A percentile compares a stretch with the other conserved stretches of the same genome.
These are phyloP conservation scores for Arabidopsis arenosa DNA, from an alignment of 345 rosid species.

Conservation along the genomic window DNA sequence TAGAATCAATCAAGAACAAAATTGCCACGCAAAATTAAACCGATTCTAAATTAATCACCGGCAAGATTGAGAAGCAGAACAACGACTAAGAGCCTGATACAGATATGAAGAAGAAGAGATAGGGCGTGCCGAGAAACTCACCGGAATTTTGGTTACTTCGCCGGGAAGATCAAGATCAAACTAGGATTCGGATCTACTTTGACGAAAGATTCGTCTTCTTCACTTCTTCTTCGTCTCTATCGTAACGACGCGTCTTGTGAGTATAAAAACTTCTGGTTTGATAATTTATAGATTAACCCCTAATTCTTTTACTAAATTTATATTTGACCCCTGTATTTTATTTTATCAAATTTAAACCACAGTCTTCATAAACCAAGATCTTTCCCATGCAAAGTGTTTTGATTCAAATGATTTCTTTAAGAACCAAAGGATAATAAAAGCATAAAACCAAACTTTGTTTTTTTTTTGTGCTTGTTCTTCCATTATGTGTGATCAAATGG, in stretches of 20 bases:
- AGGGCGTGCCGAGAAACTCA: conserved; percentile 12
- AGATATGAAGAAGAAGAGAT: neutral
- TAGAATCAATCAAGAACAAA: conserved; percentile 20
- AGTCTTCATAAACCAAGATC: neutral
- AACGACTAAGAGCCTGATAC: neutral
- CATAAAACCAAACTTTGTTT: too few relatives aligned
- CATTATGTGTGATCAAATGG: neutral
- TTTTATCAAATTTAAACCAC: neutral
- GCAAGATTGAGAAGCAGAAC: neutral
- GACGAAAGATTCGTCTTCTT: conserved; percentile 20
- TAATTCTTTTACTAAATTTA: neutral
- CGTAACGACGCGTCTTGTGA: conserved; percentile 38
- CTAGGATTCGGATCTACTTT: conserved; percentile 26
- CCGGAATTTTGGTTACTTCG: conserved; percentile 10
- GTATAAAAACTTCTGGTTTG: neutral
- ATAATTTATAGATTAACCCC: neutral
- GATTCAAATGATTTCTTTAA: too few relatives aligned
- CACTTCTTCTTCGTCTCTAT: conserved; percentile 3
- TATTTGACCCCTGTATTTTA: neutral
- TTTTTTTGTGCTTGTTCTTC: neutral
- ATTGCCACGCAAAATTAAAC: conserved; percentile 1
- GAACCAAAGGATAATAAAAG: too few relatives aligned
- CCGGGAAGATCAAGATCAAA: conserved; percentile 12
- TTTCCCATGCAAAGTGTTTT: too few relatives aligned
- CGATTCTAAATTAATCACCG: neutral